Evolutionary conservation across 2,329 filamentous ascomycete species (phyloP).

Genomic region (Trichophyton simii): DNA sequence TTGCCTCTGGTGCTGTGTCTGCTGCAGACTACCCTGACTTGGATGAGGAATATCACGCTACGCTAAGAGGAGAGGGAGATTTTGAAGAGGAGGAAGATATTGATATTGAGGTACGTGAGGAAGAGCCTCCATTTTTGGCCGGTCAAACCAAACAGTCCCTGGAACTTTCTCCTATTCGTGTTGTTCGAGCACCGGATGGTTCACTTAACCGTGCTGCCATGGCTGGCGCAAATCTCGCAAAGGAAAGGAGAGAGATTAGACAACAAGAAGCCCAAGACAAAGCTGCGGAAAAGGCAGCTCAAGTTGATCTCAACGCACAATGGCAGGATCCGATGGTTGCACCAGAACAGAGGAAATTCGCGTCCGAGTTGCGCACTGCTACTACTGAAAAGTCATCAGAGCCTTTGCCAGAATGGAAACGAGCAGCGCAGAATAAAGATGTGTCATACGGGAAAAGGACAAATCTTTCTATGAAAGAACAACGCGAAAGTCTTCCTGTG

Average conservation of each 20-base stretch:
- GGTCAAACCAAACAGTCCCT: slow-evolving; percentile 95
- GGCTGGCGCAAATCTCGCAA: slow-evolving; percentile 76
- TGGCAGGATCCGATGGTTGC: slow-evolving; percentile 97
- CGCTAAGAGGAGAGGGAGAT: slow-evolving; percentile 69
- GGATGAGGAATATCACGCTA: slow-evolving; percentile 85
- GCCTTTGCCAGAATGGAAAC: slow-evolving; percentile 84
- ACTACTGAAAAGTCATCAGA: slow-evolving; percentile 49
- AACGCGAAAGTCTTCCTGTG: slow-evolving; percentile 79
- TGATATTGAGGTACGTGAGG: slow-evolving; percentile 91
- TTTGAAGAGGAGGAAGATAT: slow-evolving; percentile 93
- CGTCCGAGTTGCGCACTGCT: slow-evolving; percentile 64
- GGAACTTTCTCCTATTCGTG: slow-evolving; percentile 86
- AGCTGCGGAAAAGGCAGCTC: slow-evolving; percentile 57
- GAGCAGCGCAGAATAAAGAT: slow-evolving; percentile 64
- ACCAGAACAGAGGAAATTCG: slow-evolving; percentile 75
- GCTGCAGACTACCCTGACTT: slow-evolving; percentile 89
- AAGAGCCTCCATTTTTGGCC: slow-evolving; percentile 89
- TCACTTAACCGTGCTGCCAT: slow-evolving; percentile 94
- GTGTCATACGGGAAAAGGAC: slow-evolving; percentile 76
- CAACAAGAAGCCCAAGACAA: slow-evolving; percentile 78
- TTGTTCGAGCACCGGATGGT: slow-evolving; percentile 96
- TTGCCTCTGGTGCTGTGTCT: slow-evolving; percentile 86
- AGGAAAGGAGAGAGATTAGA: slow-evolving; percentile 76
- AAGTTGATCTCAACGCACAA: slow-evolving; percentile 74
- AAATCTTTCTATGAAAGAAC: slow-evolving; percentile 84